Conservation (phyloP, 2,329 filamentous ascomycete genomes). For the Penicillium sp. region DNA sequence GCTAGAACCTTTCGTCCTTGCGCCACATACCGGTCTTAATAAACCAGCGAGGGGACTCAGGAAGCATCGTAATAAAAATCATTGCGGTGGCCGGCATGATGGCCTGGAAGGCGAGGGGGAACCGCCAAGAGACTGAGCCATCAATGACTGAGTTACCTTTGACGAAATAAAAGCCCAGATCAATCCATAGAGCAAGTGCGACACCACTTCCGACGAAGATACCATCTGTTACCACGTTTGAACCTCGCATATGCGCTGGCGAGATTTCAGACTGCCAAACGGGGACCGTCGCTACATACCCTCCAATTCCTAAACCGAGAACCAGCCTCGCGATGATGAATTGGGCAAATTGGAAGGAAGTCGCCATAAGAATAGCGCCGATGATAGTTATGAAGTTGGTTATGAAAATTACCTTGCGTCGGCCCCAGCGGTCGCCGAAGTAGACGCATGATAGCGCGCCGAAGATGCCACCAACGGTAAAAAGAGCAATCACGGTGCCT, state of each 20-base stretch:
- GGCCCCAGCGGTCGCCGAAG: conserved; percentile 48
- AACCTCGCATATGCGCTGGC: conserved; percentile 18
- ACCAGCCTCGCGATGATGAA: conserved; percentile 48
- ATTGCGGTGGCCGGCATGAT: conserved; percentile 30
- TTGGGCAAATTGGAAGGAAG: conserved; percentile 45
- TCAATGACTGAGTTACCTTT: conserved; percentile 10
- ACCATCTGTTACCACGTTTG: conserved; percentile 28
- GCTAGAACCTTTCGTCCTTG: conserved; percentile 23
- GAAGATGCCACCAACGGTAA: conserved; percentile 48
- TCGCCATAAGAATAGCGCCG: conserved; percentile 45
- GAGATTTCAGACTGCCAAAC: conserved; percentile 17
- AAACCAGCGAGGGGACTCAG: conserved; percentile 39
- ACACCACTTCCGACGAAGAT: conserved; percentile 46
- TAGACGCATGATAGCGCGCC: conserved; percentile 47
- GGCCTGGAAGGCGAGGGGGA: conserved; percentile 37
- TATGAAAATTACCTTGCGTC: conserved; percentile 45
- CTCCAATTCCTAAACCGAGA: conserved; percentile 45
- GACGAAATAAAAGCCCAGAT: conserved; percentile 39
- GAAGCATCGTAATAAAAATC: conserved; percentile 30
- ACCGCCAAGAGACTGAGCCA: conserved; percentile 35
- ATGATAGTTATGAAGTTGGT: conserved; percentile 42
- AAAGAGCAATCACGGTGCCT: conserved; percentile 46
- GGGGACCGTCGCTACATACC: conserved; percentile 30
- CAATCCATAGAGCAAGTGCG: conserved; percentile 46
- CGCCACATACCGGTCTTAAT: conserved; percentile 24